These are phyloP conservation scores for Pseudonitzschia pungens DNA, from an alignment of 108 stramenopile genomes.

Conservation along the genomic window DNA sequence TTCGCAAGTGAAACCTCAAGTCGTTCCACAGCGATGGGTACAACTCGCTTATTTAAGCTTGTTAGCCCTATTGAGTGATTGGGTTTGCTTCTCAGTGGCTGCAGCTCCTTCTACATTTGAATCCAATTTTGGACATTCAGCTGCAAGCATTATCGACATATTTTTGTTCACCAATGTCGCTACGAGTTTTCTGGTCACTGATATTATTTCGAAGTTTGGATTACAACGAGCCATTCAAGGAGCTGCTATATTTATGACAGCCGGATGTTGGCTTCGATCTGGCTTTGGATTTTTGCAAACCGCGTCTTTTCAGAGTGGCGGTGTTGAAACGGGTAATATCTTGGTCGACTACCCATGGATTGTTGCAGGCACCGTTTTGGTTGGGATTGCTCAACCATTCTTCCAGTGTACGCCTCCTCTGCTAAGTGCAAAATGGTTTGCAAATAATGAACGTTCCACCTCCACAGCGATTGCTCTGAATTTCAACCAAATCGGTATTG, in stretches of 20 bases:
- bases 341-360: conserved; percentile 47
- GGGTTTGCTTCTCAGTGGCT: conserved; percentile 68
- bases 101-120: conserved; percentile 43
- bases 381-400: conserved; percentile 73
- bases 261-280: conserved; percentile 60
- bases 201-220: conserved; percentile 53
- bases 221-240: conserved; percentile 54
- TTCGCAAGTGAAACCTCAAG: conserved; percentile 40
- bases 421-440: conserved; percentile 68
- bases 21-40: conserved; percentile 64
- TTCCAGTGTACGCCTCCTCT: conserved; percentile 80
- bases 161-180: conserved; percentile 77
- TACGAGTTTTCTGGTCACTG: conserved; percentile 67
- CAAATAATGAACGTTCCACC: conserved; percentile 59
- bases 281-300: conserved; percentile 41
- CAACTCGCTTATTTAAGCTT: conserved; percentile 58
- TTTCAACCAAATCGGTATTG: conserved; percentile 81
- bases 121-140: conserved; percentile 42
- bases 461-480: conserved; percentile 69
- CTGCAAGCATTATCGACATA: conserved; percentile 63
- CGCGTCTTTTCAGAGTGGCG: background rate
- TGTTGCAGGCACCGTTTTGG: conserved; percentile 57
- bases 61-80: conserved; percentile 61
- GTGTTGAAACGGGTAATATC: conserved; percentile 20
- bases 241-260: conserved; percentile 56